Evolutionary conservation across 2,329 filamentous ascomycete species (phyloP), one percentile per base, ranked within the genome.

Genomic region (Xylariaceae sp.): DNA sequence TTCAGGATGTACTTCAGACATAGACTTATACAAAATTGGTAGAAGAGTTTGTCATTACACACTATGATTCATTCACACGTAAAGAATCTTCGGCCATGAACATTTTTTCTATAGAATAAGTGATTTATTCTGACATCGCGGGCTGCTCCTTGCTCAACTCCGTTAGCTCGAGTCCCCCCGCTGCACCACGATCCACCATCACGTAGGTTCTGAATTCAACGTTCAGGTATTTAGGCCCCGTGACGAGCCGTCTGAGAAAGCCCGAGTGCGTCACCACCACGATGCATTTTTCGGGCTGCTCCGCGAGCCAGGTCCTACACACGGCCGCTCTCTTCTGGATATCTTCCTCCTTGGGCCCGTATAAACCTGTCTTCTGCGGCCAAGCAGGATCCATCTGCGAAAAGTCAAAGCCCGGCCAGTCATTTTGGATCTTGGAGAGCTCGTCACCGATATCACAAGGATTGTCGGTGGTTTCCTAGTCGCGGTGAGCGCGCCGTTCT

Each of bases 251-350:
- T 36, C 45, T 47, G 19, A 62, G 44, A 42, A 62, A 62, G 3
- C 59, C 59, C 9, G 57, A 59, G 38, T 61, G 59, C 18, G 59
- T 61, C 19, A 62, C 57, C 7, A 62, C 56, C 12, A 61, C 34
- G 34, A 62, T 50, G 33, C 52, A 57, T 41, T 58, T 54, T 39
- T 61, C 58, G 3, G 50, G 46, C 26, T 55, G 53, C 26, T 56
- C 41, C 33, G 44, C 55, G 37, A 62, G 51, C 59, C 58, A 62
- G 19, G 41, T 42, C 38, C 51, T 56, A n/a, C 45, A 58, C 22
- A 60, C 44, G 12, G 42, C 35, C 9, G 54, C 58, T 38, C 59
- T 50, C 32, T 48, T 43, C 28, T 36, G 49, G 19, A 58, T 54
- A 7, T 55, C 49, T 19, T 57, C 52, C 39, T 61, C 54, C 9